phyloP scores from a whole-genome alignment of 768 basidiomycete species.

The Calocybe indica region DNA sequence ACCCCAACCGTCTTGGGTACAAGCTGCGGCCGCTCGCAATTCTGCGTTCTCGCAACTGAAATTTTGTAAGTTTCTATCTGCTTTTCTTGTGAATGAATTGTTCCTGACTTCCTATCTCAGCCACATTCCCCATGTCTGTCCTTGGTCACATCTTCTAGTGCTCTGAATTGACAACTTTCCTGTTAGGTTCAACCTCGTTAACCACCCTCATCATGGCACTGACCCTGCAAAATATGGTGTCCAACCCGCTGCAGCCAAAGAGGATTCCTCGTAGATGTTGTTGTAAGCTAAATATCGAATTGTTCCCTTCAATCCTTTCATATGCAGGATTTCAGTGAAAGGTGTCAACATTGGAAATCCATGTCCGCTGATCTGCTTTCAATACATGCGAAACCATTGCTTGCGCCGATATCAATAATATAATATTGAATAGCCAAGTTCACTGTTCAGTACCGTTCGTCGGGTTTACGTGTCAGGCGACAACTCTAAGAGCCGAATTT shows the following conservation, averaged over 20 bases:
- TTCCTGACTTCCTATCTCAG: slow-evolving; percentile 26
- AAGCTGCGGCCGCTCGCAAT: slow-evolving; percentile 81
- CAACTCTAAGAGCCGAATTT: too few relatives aligned
- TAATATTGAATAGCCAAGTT: too few relatives aligned
- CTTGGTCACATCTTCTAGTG: background rate
- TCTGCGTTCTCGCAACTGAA: slow-evolving; percentile 92
- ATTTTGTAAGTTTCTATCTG: slow-evolving; percentile 54
- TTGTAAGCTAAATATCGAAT: too few relatives aligned
- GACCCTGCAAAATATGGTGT: slow-evolving; percentile 77
- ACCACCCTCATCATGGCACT: slow-evolving; percentile 83
- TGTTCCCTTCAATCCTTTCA: too few relatives aligned
- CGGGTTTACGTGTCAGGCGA: too few relatives aligned
- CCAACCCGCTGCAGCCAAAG: slow-evolving; percentile 24
- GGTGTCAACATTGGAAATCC: too few relatives aligned
- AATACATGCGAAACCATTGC: too few relatives aligned
- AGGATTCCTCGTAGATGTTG: slow-evolving; percentile 8
- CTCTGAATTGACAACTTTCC: slow-evolving; percentile 2
- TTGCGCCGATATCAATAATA: too few relatives aligned
- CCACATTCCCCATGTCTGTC: slow-evolving; percentile 71
- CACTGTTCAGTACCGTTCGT: too few relatives aligned
- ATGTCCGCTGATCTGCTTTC: too few relatives aligned
- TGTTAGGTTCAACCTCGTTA: slow-evolving; percentile 88
- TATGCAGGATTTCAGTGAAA: too few relatives aligned
- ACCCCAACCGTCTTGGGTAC: slow-evolving; percentile 78
- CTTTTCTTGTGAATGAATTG: slow-evolving; percentile 5